Percentiles rank a stretch among this genome's conserved stretches.
These are phyloP conservation scores for Eucommia ulmoides DNA, from an alignment of 257 asterid genomes.

Conservation along the genomic window DNA sequence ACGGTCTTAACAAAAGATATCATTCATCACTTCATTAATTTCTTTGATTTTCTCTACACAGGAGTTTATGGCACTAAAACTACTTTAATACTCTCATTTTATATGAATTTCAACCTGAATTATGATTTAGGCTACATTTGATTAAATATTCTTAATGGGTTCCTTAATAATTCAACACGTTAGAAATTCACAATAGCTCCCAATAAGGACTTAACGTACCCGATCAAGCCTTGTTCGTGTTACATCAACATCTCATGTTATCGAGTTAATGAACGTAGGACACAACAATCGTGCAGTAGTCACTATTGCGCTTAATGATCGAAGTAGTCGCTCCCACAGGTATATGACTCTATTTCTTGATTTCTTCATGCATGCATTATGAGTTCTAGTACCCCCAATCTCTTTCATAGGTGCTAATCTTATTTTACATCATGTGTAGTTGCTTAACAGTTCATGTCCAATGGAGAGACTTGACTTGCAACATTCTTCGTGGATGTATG, in stretches of 20 bases:
- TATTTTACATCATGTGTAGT: slow-evolving; percentile 12
- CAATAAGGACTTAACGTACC: neutral
- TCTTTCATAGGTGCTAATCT: neutral
- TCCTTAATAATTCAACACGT: neutral
- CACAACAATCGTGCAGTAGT: slow-evolving; percentile 84
- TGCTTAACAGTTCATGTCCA: slow-evolving; percentile 44
- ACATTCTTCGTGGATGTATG: slow-evolving; percentile 39
- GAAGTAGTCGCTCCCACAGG: slow-evolving; percentile 60
- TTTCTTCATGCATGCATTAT: neutral
- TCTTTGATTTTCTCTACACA: neutral
- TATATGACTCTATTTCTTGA: neutral
- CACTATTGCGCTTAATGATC: slow-evolving; percentile 97
- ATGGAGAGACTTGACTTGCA: slow-evolving; percentile 29
- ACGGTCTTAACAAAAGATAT: slow-evolving; percentile 32
- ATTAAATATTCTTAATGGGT: no score
- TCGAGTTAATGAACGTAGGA: slow-evolving; percentile 79
- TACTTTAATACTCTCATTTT: neutral
- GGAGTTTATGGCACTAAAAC: neutral
- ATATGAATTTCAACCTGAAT: neutral
- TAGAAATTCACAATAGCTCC: neutral
- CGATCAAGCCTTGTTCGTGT: slow-evolving; percentile 26
- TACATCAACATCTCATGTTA: slow-evolving; percentile 48
- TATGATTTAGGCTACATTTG: neutral
- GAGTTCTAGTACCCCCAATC: neutral
- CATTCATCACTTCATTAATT: slow-evolving; percentile 13